Evolutionary conservation across 2,329 filamentous ascomycete species (phyloP), one percentile per base, ranked within the genome.

Genomic region (Cladophialophora yegresii): DNA sequence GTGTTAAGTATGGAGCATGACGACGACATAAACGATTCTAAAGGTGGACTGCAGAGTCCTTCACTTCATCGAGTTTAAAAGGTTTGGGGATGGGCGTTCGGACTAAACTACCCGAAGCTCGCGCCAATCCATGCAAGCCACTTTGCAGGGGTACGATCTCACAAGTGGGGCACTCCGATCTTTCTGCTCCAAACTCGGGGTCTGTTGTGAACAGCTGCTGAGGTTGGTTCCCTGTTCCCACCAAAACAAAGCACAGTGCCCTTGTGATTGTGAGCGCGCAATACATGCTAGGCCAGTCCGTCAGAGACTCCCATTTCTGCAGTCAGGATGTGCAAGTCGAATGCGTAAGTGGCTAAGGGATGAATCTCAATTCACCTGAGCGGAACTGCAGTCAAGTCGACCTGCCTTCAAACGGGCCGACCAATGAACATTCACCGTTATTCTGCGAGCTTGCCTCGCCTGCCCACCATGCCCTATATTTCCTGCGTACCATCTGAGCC

Each of bases 401-500:
- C 36, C n/a, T 20, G 7, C 16, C 36, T 43, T 43, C 36, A 43
- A n/a, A 43, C 36, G 7, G 36, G n/a, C 36, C 28, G 36, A 33
- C 26, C 43, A 50, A 50, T 50, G 23, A 50, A 28, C 47, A 50
- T 50, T 50, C 47, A 28, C 20, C 16, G 20, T 50, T 40, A 20
- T 22, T 43, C 36, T 43, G 36, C 36, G 33, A 26, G 54, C 33
- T 57, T 20, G 47, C 10, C 36, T 43, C 36, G 53, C 28, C 22
- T 55, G 53, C 53, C 32, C 53, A 4, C 9, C 16, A 9, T 16
- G 33, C 40, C 45, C 40, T 58, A 45, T 47, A 22, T 47, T 58
- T 49, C 22, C 56, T 47, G 40, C 58, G 26, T 50, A 61, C n/a
- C n/a, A n/a, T 43, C 47, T 54, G 43, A n/a, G 54, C 22, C 47